Conservation (phyloP, 83 land plant genomes). For the Thuja plicata region DNA sequence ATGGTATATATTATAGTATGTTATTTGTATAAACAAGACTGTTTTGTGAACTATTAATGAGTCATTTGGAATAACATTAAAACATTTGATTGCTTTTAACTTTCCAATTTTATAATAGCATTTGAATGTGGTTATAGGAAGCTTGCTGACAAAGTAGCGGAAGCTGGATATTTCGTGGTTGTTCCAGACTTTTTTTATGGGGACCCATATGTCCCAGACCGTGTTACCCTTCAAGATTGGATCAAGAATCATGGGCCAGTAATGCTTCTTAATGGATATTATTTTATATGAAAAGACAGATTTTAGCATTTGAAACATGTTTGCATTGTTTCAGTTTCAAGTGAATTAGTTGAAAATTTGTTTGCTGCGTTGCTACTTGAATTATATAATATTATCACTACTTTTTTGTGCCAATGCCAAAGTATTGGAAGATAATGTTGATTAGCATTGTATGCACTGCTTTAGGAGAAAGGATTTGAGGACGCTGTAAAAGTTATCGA, state of each 20-base stretch:
- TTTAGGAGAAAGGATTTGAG: slow-evolving; percentile 32
- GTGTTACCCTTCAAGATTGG: slow-evolving; percentile 29
- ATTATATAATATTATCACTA: background rate
- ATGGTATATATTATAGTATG: background rate
- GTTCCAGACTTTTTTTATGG: slow-evolving; percentile 26
- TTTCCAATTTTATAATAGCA: background rate
- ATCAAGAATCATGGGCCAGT: slow-evolving; percentile 35
- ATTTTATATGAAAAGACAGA: background rate
- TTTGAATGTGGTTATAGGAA: slow-evolving; percentile 29
- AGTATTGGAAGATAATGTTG: background rate
- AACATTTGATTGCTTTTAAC: background rate
- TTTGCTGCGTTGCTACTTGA: background rate
- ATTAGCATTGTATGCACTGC: background rate
- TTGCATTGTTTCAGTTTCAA: background rate
- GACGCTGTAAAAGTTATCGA: slow-evolving; percentile 40
- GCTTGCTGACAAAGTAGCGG: slow-evolving; percentile 56
- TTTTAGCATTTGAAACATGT: background rate
- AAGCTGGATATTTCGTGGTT: slow-evolving; percentile 26
- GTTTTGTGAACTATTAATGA: background rate
- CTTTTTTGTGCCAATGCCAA: background rate
- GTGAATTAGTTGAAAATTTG: background rate
- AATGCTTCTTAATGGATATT: background rate
- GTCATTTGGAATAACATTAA: background rate
- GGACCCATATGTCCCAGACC: slow-evolving; percentile 45
- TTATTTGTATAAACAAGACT: too few species aligned